These are phyloP conservation scores for Pseudocercospora fijiensis DNA, from an alignment of 2,329 filamentous ascomycete species.

Conservation along the genomic window DNA sequence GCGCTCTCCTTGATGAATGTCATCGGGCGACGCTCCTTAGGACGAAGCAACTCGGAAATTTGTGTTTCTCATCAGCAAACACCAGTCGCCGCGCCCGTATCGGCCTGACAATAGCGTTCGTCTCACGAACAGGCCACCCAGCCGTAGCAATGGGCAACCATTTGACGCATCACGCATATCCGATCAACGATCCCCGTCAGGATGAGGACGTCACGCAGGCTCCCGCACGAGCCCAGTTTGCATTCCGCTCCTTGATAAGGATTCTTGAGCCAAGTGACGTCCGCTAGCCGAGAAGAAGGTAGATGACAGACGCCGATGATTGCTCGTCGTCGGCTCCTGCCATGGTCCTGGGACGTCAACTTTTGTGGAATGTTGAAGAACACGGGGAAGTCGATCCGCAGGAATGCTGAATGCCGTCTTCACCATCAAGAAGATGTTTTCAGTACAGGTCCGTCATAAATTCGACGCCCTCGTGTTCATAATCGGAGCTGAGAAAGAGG, in stretches of 20 bases:
- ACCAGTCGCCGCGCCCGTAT: background rate
- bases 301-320: background rate
- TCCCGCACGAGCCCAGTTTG: background rate
- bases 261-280: background rate
- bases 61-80: background rate
- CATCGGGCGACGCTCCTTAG: background rate
- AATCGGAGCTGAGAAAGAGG: background rate
- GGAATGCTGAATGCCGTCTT: background rate
- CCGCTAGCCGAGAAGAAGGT: background rate
- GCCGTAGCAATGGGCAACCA: background rate
- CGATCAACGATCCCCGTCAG: background rate
- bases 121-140: background rate
- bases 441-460: background rate
- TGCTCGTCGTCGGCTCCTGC: background rate
- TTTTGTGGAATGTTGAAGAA: background rate
- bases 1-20: background rate
- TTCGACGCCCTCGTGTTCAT: background rate
- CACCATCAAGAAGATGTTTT: background rate
- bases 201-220: background rate
- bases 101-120: background rate
- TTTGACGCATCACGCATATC: background rate
- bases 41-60: background rate
- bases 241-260: constrained; percentile 8
- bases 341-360: background rate
- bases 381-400: background rate